Percentiles rank a stretch among this genome's conserved stretches.
Conservation (phyloP, 345 rosid genomes). For the Citrus inodora region DNA sequence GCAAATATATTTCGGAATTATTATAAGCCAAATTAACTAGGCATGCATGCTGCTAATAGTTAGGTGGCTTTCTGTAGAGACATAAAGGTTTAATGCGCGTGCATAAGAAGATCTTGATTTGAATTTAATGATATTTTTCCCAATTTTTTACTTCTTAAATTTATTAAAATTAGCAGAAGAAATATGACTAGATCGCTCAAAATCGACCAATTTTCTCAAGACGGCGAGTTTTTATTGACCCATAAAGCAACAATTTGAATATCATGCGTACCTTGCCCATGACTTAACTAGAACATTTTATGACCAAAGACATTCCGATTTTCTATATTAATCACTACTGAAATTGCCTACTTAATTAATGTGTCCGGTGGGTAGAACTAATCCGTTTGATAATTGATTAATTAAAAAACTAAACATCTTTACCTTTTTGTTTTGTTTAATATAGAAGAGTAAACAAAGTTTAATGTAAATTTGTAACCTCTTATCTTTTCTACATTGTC, state of each 20-base stretch:
- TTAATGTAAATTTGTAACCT: rapidly evolving
- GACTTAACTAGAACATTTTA: neutral
- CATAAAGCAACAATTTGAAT: neutral
- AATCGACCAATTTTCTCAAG: neutral
- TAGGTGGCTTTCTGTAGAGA: neutral
- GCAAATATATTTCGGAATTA: neutral
- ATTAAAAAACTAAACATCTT: no score
- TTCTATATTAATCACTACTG: no score
- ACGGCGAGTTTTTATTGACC: neutral
- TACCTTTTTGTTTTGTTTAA: no score
- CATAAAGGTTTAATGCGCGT: neutral
- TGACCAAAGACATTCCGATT: neutral
- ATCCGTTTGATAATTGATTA: neutral
- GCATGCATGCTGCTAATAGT: neutral
- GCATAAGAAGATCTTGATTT: neutral
- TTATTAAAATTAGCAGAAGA: neutral
- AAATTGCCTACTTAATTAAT: no score
- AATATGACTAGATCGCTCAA: neutral
- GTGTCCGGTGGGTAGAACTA: neutral
- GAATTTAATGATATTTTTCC: neutral
- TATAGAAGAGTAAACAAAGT: rapidly evolving
- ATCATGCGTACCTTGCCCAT: neutral
- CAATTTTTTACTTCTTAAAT: neutral
- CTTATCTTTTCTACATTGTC: rapidly evolving
- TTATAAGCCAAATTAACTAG: neutral